These are phyloP conservation scores for Backusella circina DNA, from an alignment of 192 early-diverging fungal genomes.

Conservation along the genomic window DNA sequence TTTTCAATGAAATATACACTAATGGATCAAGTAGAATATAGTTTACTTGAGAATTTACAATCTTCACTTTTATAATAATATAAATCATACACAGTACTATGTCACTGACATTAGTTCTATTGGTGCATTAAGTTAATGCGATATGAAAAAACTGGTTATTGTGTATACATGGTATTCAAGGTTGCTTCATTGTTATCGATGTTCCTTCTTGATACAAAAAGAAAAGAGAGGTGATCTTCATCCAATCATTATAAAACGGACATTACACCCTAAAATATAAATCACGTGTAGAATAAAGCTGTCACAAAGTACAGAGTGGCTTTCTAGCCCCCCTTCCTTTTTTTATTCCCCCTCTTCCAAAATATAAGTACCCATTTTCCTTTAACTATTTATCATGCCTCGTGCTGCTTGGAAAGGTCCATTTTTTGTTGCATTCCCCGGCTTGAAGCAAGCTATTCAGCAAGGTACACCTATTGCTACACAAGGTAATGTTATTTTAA, in stretches of 20 bases:
- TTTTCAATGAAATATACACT: no score
- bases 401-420: constrained; percentile 74
- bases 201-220: background rate
- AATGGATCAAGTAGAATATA: no score
- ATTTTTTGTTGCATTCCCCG: constrained; percentile 52
- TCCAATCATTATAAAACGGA: background rate
- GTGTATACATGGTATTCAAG: no score
- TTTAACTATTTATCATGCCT: constrained; percentile 33
- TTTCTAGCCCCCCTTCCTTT: constrained; percentile 10
- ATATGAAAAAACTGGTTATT: no score
- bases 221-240: background rate
- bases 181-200: no score
- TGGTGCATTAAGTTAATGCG: no score
- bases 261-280: no score
- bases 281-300: background rate
- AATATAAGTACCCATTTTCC: background rate
- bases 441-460: constrained; percentile 57
- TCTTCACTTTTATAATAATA: no score
- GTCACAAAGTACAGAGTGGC: background rate
- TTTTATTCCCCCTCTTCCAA: background rate
- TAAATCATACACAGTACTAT: no score
- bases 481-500: constrained; percentile 19
- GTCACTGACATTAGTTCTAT: no score
- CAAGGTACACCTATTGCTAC: constrained; percentile 55
- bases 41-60: no score